These are phyloP conservation scores for Tetrapyrgos nigripes DNA, from an alignment of 1,284 basidiomycete genomes.

Conservation along the genomic window DNA sequence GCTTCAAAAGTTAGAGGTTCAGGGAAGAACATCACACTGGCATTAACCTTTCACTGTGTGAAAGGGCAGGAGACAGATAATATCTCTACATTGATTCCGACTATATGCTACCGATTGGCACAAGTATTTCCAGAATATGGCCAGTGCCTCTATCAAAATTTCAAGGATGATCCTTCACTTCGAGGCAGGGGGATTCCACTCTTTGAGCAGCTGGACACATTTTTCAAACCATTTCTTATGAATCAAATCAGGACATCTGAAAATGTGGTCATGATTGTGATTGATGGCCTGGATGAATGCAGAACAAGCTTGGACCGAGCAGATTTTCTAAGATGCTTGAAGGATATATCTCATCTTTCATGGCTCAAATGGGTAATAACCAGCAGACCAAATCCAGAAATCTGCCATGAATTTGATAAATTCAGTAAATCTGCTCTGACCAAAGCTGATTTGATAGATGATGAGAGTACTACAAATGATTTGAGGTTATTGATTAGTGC, in stretches of 20 bases:
- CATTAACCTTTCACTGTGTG: neutral
- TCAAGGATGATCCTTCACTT: neutral
- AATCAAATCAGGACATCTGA: no score
- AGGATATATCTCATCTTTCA: neutral
- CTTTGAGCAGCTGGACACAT: neutral
- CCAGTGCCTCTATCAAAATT: neutral
- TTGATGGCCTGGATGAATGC: neutral
- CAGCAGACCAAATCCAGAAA: neutral
- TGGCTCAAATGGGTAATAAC: neutral
- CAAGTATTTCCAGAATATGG: neutral
- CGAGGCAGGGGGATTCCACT: neutral
- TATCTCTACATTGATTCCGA: neutral
- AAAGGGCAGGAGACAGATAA: neutral
- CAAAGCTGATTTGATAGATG: no score
- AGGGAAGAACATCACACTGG: neutral
- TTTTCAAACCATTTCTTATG: neutral
- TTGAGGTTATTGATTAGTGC: no score
- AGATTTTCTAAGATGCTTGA: neutral
- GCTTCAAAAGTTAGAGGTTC: neutral
- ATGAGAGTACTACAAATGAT: no score
- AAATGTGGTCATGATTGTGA: no score
- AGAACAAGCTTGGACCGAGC: neutral
- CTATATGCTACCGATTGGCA: neutral
- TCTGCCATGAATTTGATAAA: no score
- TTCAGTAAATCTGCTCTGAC: no score